Evolutionary conservation across 805 yeast genomes (phyloP).

Genomic region (Alloascoidea hylecoeti): DNA sequence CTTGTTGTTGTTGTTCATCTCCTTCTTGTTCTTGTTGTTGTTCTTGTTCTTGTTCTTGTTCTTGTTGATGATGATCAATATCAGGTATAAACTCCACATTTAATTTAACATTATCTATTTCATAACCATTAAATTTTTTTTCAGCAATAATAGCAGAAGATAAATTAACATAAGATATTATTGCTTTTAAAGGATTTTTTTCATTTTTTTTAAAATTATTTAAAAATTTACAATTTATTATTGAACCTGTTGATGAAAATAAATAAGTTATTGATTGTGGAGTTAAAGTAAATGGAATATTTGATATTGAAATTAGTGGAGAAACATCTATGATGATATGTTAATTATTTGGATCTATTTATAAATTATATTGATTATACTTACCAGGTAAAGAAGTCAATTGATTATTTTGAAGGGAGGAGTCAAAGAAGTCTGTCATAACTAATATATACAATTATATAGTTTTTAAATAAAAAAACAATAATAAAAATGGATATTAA

Average conservation of each 20-base stretch:
- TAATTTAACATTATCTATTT: not conserved
- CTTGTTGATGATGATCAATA: not conserved
- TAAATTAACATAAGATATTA: not conserved
- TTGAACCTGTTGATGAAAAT: not conserved
- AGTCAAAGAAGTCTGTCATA: no score
- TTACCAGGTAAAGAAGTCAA: no score
- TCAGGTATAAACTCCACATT: not conserved
- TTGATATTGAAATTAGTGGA: not conserved
- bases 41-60: not conserved
- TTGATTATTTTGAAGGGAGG: no score
- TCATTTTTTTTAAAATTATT: not conserved
- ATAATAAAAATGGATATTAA: no score
- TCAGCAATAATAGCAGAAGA: not conserved
- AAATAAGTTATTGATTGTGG: not conserved
- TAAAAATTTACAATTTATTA: not conserved
- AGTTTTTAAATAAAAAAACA: no score
- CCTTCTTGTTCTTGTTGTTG: not conserved
- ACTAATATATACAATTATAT: no score
- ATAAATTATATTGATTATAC: no score
- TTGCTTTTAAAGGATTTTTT: not conserved
- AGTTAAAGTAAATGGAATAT: not conserved
- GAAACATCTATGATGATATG: not conserved
- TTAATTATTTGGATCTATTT: no score
- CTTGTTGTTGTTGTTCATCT: not conserved
- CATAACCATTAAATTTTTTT: not conserved